These are phyloP conservation scores for Penicillium riverlandense DNA, from an alignment of 495 filamentous ascomycete genomes.

Conservation along the genomic window DNA sequence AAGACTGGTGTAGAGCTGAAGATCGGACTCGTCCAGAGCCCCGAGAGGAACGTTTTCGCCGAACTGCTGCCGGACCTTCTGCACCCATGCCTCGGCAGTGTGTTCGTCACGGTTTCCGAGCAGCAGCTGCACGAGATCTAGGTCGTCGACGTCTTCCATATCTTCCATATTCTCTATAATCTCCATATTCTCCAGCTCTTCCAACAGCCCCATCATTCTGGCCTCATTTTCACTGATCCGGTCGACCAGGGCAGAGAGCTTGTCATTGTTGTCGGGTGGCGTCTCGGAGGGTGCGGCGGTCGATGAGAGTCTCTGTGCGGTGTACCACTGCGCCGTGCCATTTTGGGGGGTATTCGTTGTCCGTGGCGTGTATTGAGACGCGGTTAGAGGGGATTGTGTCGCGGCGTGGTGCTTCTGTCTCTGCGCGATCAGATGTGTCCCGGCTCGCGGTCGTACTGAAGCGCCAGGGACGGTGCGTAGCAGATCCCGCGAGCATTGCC, in stretches of 20 bases:
- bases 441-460: conserved; percentile 15
- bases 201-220: conserved; percentile 25
- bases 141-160: conserved; percentile 11
- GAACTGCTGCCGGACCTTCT: conserved; percentile 62
- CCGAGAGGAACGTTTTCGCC: conserved; percentile 73
- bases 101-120: conserved; percentile 24
- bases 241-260: conserved; percentile 32
- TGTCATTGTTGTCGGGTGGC: conserved; percentile 14
- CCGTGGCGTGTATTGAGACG: background rate
- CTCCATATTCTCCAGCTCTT: conserved; percentile 27
- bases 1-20: conserved; percentile 67
- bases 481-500: conserved; percentile 20
- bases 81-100: conserved; percentile 57
- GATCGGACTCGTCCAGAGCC: conserved; percentile 62
- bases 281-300: conserved; percentile 13
- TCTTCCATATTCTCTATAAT: conserved; percentile 7
- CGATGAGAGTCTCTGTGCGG: conserved; percentile 17
- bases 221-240: conserved; percentile 30
- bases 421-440: conserved; percentile 6
- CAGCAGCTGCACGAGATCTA: background rate
- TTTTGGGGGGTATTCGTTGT: background rate
- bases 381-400: background rate
- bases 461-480: conserved; percentile 13
- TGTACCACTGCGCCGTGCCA: background rate
- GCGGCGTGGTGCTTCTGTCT: conserved; percentile 8